Percentiles rank a stretch among this genome's conserved stretches.
Evolutionary conservation across 306 rosid species (phyloP).

Genomic region (Rubus idaeus): DNA sequence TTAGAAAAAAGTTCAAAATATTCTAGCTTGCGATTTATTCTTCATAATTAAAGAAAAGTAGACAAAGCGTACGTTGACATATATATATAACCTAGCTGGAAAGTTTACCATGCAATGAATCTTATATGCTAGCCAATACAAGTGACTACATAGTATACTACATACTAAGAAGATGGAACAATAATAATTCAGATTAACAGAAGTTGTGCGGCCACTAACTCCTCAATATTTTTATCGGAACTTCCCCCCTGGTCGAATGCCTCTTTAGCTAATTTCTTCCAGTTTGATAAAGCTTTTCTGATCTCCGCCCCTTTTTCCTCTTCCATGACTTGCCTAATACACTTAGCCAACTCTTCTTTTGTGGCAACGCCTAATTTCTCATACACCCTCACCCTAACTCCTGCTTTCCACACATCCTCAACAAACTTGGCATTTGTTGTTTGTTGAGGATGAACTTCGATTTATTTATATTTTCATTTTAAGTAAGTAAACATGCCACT

Average conservation of each 20-base stretch:
- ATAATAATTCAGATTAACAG: not conserved
- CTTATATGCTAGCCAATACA: no score
- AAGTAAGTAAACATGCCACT: no score
- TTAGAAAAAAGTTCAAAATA: no score
- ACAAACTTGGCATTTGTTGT: constrained; percentile 29
- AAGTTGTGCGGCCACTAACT: constrained; percentile 15
- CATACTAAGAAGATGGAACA: no score
- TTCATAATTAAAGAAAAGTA: no score
- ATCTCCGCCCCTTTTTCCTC: constrained; percentile 6
- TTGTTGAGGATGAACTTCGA: no score
- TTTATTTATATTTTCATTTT: no score
- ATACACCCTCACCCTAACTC: constrained; percentile 24
- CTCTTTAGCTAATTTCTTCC: constrained; percentile 14
- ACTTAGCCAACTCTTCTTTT: not conserved
- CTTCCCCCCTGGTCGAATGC: constrained; percentile 27
- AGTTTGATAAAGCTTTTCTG: constrained; percentile 11
- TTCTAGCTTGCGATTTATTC: no score
- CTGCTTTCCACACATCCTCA: constrained; percentile 27
- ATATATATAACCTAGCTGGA: no score
- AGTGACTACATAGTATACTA: no score
- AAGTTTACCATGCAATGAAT: no score
- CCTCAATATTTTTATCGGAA: constrained; percentile 20
- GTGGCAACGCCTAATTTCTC: constrained; percentile 16
- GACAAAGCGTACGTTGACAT: no score
- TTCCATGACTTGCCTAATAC: constrained; percentile 26